Percentiles rank a stretch among this genome's conserved stretches.
These are phyloP conservation scores for Cyathus striatus DNA, from an alignment of 768 basidiomycete species.

Conservation along the genomic window DNA sequence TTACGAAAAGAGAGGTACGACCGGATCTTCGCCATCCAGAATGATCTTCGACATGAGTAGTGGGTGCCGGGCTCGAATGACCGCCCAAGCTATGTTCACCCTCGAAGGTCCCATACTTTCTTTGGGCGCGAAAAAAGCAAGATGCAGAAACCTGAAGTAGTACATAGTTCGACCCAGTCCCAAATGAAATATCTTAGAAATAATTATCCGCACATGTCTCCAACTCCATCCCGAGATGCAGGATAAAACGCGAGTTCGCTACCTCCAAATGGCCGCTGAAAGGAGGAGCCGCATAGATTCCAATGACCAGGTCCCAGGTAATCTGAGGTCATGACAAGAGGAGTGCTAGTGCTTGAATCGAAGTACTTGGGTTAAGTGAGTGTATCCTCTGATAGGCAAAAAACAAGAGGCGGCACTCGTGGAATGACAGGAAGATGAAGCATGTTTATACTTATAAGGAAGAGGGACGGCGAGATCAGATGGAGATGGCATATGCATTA, in stretches of 20 bases:
- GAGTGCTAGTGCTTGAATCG: too few relatives aligned
- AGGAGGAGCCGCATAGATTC: slow-evolving; percentile 1
- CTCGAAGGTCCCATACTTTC: slow-evolving; percentile 21
- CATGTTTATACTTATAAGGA: too few relatives aligned
- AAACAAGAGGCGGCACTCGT: too few relatives aligned
- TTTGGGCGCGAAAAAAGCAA: slow-evolving; percentile 20
- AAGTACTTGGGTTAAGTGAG: too few relatives aligned
- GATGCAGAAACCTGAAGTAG: slow-evolving; percentile 21
- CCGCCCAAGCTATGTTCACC: slow-evolving; percentile 49
- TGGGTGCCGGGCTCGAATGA: slow-evolving; percentile 52
- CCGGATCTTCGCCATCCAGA: slow-evolving; percentile 25
- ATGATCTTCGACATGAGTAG: slow-evolving; percentile 44
- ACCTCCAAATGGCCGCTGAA: slow-evolving; percentile 19
- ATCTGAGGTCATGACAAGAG: too few relatives aligned
- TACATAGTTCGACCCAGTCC: not conserved
- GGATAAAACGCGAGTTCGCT: slow-evolving; percentile 26
- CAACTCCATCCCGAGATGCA: slow-evolving; percentile 21
- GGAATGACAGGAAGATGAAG: too few relatives aligned
- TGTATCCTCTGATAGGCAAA: too few relatives aligned
- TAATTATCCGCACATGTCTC: slow-evolving; percentile 26
- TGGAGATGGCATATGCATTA: too few relatives aligned
- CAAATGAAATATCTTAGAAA: not conserved
- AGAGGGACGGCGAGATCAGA: too few relatives aligned
- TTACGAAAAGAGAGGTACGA: slow-evolving; percentile 39
- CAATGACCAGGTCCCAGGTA: too few relatives aligned